Conservation (phyloP, 495 filamentous ascomycete species). For the Penicillium macrosclerotiorum region DNA sequence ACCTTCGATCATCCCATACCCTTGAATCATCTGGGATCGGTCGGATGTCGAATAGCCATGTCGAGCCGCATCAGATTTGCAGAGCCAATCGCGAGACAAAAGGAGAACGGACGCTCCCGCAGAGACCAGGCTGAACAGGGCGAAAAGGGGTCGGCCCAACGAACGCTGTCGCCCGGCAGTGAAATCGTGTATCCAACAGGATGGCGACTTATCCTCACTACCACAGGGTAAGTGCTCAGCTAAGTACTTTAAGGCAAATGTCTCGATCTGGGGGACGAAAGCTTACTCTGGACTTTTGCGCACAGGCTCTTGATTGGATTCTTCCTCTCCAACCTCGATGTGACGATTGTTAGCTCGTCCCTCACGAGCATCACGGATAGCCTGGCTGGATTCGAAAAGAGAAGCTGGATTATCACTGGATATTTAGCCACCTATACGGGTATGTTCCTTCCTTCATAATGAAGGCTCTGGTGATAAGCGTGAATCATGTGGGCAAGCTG, state of each 20-base stretch:
- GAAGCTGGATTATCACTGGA: slow-evolving; percentile 55
- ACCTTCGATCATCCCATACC: slow-evolving; percentile 12
- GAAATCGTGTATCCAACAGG: slow-evolving; percentile 39
- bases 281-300: slow-evolving; percentile 2
- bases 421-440: slow-evolving; percentile 59
- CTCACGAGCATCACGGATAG: slow-evolving; percentile 58
- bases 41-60: slow-evolving; percentile 17
- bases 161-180: slow-evolving; percentile 24
- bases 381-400: slow-evolving; percentile 50
- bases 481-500: too few species aligned
- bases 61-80: slow-evolving; percentile 23
- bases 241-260: too few species aligned
- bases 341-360: slow-evolving; percentile 63
- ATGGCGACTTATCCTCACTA: slow-evolving; percentile 43
- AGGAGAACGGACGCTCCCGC: not conserved
- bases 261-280: not conserved
- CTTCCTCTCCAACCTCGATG: slow-evolving; percentile 59
- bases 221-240: slow-evolving; percentile 29
- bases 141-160: slow-evolving; percentile 26
- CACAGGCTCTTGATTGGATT: slow-evolving; percentile 53
- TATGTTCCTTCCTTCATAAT: too few species aligned
- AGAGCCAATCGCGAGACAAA: slow-evolving; percentile 18
- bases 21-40: slow-evolving; percentile 12
- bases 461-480: too few species aligned
- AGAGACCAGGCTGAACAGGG: slow-evolving; percentile 4